A percentile compares a stretch with the other conserved stretches of the same genome.
Evolutionary conservation across 805 yeast species (phyloP).

Genomic region (Ogataea polymorpha): DNA sequence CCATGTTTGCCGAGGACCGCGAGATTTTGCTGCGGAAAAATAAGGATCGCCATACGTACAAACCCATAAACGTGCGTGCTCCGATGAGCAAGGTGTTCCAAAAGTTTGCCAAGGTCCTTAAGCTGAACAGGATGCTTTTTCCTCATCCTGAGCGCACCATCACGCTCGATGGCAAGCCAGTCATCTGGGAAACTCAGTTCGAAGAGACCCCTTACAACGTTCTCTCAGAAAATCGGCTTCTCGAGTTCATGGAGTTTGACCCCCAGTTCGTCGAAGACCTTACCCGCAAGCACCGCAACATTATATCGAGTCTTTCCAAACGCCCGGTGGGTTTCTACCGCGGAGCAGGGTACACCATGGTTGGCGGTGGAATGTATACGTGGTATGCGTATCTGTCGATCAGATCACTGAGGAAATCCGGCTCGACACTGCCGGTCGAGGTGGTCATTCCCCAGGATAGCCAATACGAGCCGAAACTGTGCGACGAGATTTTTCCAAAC

Average conservation of each 20-base stretch:
- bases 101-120: constrained; percentile 12
- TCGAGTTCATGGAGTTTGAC: constrained; percentile 25
- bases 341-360: constrained; percentile 36
- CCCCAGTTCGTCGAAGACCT: constrained; percentile 44
- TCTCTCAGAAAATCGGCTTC: constrained; percentile 12
- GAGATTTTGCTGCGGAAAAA: constrained; percentile 2
- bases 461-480: constrained; percentile 39
- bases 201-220: constrained; percentile 17
- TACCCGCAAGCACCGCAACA: constrained; percentile 43
- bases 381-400: constrained; percentile 40
- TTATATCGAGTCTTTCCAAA: constrained; percentile 46
- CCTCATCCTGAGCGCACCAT: constrained; percentile 20
- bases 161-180: constrained; percentile 21
- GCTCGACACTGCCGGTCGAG: constrained; percentile 43
- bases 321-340: constrained; percentile 22
- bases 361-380: constrained; percentile 44
- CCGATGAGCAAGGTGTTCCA: constrained; percentile 9
- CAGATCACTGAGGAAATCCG: constrained; percentile 40
- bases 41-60: neutral
- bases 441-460: constrained; percentile 38
- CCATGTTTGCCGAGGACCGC: constrained; percentile 12
- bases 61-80: constrained; percentile 9
- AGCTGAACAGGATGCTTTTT: constrained; percentile 13
- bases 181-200: constrained; percentile 21
- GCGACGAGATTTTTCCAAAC: constrained; percentile 37